Conservation (phyloP, 2,329 filamentous ascomycete species). For the Aspergillus jensenii region DNA sequence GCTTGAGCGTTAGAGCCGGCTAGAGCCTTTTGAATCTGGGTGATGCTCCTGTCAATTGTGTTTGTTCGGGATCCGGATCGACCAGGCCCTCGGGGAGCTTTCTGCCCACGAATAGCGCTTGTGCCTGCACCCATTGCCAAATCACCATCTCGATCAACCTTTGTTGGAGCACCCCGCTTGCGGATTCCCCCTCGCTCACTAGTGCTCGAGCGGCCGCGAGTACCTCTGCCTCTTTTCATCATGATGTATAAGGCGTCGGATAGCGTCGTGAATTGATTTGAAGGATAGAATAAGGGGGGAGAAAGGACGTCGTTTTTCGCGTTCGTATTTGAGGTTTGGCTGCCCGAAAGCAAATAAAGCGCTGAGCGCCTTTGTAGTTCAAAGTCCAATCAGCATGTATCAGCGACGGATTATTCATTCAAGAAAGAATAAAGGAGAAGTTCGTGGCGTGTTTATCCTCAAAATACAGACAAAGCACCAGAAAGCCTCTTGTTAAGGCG, state of each 20-base stretch:
- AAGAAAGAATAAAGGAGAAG: neutral
- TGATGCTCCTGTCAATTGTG: conserved; percentile 31
- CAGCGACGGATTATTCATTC: conserved; percentile 2
- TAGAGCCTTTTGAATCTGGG: conserved; percentile 39
- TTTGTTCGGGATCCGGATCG: conserved; percentile 25
- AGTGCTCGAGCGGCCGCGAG: conserved; percentile 27
- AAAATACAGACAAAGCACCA: neutral
- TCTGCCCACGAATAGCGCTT: conserved; percentile 31
- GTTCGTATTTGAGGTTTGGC: neutral
- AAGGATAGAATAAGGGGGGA: neutral
- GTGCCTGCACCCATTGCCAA: conserved; percentile 56
- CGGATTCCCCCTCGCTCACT: conserved; percentile 51
- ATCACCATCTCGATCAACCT: conserved; percentile 62
- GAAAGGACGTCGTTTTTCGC: neutral
- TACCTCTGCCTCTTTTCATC: conserved; percentile 32
- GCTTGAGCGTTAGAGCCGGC: conserved; percentile 33
- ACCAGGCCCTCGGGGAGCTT: conserved; percentile 32
- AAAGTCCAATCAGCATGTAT: conserved; percentile 24
- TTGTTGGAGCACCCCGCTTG: conserved; percentile 46
- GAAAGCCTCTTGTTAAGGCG: neutral
- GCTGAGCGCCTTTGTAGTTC: conserved; percentile 28
- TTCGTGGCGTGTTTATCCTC: neutral
- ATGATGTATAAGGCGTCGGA: conserved; percentile 20
- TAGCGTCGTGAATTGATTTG: neutral
- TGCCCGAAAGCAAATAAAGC: conserved; percentile 19